Evolutionary conservation across 805 yeast genomes (phyloP).

Genomic region (Candida ponderosae): DNA sequence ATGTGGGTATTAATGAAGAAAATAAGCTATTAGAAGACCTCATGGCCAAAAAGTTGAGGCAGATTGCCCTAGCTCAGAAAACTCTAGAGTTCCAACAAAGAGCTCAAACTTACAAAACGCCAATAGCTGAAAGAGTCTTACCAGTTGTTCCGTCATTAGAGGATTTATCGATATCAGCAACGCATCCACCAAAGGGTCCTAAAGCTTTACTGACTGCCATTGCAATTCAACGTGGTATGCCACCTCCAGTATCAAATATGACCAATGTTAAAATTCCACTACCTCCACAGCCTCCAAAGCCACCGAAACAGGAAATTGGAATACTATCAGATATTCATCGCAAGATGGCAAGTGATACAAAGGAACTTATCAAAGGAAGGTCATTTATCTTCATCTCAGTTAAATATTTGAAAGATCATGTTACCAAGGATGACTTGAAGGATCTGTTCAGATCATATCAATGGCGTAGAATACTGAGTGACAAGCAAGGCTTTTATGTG

Average conservation of each 20-base stretch:
- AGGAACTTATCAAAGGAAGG: conserved; percentile 35
- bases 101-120: conserved; percentile 1
- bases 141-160: too few relatives aligned
- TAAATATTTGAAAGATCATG: conserved; percentile 29
- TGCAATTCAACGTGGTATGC: conserved; percentile 1
- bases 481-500: conserved; percentile 58
- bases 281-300: neutral
- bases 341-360: neutral
- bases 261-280: neutral
- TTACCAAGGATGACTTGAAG: conserved; percentile 51
- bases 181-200: conserved; percentile 16
- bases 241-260: neutral
- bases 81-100: neutral
- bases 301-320: neutral
- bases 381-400: conserved; percentile 52
- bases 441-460: conserved; percentile 48
- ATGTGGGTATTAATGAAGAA: conserved; percentile 43
- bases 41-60: neutral
- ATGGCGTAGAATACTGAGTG: conserved; percentile 60
- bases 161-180: too few relatives aligned
- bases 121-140: conserved; percentile 14
- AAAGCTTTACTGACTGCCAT: conserved; percentile 14
- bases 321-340: neutral
- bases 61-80: neutral
- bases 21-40: conserved; percentile 29